Percentiles rank a stretch among this genome's conserved stretches.
Evolutionary conservation across 2,329 filamentous ascomycete genomes (phyloP).

Genomic region (Cordyceps cicadae): DNA sequence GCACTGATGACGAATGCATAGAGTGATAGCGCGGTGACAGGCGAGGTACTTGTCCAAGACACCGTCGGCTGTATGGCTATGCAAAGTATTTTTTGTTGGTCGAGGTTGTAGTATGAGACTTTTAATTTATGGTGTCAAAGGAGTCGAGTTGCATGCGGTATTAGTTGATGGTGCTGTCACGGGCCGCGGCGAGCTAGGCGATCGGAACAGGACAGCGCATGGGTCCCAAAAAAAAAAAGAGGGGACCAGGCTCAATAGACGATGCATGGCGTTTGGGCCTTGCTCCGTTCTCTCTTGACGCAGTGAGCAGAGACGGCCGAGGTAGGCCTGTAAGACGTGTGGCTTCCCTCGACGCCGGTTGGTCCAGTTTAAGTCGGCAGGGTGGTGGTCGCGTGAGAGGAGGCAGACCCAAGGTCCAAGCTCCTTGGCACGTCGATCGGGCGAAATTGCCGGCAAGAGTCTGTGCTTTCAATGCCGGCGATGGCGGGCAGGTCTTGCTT

Average conservation of each 20-base stretch:
- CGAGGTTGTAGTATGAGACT: constrained; percentile 1
- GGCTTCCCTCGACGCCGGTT: neutral
- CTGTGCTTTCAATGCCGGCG: neutral
- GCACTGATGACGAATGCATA: neutral
- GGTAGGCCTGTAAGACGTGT: neutral
- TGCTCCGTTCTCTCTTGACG: neutral
- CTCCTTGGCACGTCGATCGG: constrained; percentile 3
- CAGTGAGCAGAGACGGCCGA: neutral
- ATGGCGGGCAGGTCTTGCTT: neutral
- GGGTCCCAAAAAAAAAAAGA: neutral
- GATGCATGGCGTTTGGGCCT: neutral
- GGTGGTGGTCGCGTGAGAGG: neutral
- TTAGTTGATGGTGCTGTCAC: neutral
- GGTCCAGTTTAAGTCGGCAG: neutral
- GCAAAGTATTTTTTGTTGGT: neutral
- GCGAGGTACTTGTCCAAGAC: neutral
- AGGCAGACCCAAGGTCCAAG: neutral
- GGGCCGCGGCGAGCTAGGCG: neutral
- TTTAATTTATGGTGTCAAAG: neutral
- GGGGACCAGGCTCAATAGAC: neutral
- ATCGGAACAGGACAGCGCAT: neutral
- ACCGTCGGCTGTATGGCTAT: neutral
- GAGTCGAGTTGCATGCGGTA: neutral
- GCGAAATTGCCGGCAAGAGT: neutral
- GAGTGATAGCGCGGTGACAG: neutral